These are phyloP conservation scores for Suillus fuscotomentosus DNA, from an alignment of 768 basidiomycete species.

Conservation along the genomic window DNA sequence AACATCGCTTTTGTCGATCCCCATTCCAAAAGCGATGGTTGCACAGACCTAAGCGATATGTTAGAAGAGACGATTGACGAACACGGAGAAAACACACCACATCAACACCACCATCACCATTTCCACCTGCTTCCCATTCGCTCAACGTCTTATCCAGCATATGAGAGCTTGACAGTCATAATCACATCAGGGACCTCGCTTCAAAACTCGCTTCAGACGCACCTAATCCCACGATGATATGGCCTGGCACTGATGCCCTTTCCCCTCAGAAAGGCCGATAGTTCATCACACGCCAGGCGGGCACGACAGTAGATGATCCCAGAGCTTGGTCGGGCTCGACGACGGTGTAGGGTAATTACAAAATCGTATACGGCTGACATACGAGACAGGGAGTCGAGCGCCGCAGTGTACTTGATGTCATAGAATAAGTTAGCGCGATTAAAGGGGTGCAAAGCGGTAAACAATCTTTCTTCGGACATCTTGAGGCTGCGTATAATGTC, in stretches of 20 bases:
- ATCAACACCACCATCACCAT: constrained; percentile 54
- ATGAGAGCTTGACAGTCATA: constrained; percentile 32
- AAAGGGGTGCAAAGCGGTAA: constrained; percentile 72
- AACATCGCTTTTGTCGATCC: constrained; percentile 82
- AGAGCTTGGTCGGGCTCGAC: constrained; percentile 57
- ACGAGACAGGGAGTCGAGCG: constrained; percentile 47
- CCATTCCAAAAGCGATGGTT: constrained; percentile 84
- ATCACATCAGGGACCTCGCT: neutral
- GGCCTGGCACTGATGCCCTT: constrained; percentile 68
- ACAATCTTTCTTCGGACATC: constrained; percentile 55
- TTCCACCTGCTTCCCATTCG: constrained; percentile 60
- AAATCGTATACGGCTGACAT: constrained; percentile 69
- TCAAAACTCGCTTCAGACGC: constrained; percentile 7
- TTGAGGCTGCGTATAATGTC: constrained; percentile 71
- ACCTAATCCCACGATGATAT: constrained; percentile 76
- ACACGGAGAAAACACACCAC: constrained; percentile 43
- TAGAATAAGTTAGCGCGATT: constrained; percentile 81
- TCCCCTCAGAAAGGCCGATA: constrained; percentile 60
- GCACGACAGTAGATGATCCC: constrained; percentile 82
- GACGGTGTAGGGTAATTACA: constrained; percentile 58
- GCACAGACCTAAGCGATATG: constrained; percentile 57
- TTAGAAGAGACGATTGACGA: neutral
- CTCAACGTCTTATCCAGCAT: constrained; percentile 52
- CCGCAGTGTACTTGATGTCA: constrained; percentile 67
- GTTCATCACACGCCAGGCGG: constrained; percentile 61